Base-by-base conservation (phyloP, 306 rosid genomes). In the Glycine latifolia region DNA sequence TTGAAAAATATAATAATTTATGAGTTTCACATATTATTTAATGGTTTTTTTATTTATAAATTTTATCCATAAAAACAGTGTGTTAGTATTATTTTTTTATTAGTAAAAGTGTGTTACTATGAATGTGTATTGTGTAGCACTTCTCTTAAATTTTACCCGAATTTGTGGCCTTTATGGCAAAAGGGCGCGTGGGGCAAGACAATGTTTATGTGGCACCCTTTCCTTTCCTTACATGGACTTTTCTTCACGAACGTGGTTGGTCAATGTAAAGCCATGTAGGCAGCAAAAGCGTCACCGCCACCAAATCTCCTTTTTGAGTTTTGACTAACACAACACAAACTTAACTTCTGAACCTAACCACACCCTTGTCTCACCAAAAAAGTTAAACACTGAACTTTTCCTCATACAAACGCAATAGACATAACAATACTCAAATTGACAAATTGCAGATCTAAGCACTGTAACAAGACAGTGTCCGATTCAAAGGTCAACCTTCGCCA, bases 271-370 rank as follows among this genome's bases (percentile, higher is more conserved):
- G 60, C 71, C 85, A 87, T 59, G 80, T 82, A 67, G 44, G 65
- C 61, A 17, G 7, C 58, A 63, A 39, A 11, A 68, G 79, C 87
- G 87, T 83, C 87, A 88, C 59, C 0, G 7, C 61, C 58, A 69
- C 50, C 50, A 17, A 35, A 35, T 17, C 39, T 47, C 39, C 65
- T 13, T 20, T 17, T 12, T 11, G 48, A 37, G 26, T 26, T 26
- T 26, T 26, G 31, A 26, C 17, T 3, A 47, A 20, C 79, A 12
- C 61, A 37, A 37, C 44, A 39, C 44, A 47, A 46, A 7, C 73
- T 35, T 72, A 78, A 72, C 33, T 43, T 43, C 79, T 0, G 4
- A 43, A 82, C 77, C 54, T 16, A 53, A n/a, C 12, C 17, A 37
- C 41, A 6, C 1, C 2, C 4, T 35, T 52, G 3, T 52, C 69